These are phyloP conservation scores for Exophiala phaeomuriformis DNA, from an alignment of 2,329 filamentous ascomycete species.

Conservation along the genomic window DNA sequence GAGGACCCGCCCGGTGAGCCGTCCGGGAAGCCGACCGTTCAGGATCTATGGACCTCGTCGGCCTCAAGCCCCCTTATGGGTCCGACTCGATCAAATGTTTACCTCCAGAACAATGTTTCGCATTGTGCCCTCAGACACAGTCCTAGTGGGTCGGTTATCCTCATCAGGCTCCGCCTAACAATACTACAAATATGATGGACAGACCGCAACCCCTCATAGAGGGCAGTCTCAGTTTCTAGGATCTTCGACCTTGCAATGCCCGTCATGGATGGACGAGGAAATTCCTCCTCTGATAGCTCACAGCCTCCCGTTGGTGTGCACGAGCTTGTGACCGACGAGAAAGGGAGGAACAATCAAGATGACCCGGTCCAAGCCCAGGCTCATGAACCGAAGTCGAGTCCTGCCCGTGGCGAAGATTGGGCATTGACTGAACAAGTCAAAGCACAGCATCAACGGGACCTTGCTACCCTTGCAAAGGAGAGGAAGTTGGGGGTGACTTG, in stretches of 20 bases:
- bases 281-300: neutral
- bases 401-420: constrained; percentile 1
- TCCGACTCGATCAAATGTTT: no score
- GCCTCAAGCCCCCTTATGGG: no score
- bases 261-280: neutral
- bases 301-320: neutral
- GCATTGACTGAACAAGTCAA: constrained; percentile 4
- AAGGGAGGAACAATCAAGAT: neutral
- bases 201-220: no score
- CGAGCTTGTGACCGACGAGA: neutral
- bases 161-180: no score
- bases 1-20: no score
- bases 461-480: constrained; percentile 29
- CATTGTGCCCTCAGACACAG: no score
- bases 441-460: neutral
- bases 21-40: no score
- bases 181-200: no score
- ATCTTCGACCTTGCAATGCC: neutral
- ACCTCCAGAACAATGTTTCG: no score
- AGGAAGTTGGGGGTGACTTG: constrained; percentile 57
- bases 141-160: no score
- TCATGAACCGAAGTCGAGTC: neutral
- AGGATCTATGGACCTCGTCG: no score
- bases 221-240: neutral
- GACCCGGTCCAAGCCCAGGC: neutral